Base-by-base conservation (phyloP, 1,284 basidiomycete genomes). In the Chalciporus sp. region DNA sequence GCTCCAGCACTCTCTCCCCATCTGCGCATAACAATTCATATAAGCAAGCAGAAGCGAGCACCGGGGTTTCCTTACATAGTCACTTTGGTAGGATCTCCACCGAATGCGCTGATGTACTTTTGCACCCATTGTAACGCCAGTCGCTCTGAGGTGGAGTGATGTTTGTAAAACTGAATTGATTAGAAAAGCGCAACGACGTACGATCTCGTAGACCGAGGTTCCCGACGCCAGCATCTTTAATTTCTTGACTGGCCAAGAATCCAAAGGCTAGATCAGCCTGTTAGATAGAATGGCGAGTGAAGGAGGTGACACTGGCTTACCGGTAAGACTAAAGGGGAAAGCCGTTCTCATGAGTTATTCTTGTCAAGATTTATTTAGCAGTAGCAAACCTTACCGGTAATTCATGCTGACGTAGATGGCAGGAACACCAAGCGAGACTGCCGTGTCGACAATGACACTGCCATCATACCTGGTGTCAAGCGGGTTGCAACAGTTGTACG, bases 121-220 rank as follows among this genome's bases (percentile, higher is more conserved):
- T 80, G 75, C 0, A 83, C 68, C 81, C 80, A 82, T 49, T 70
- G 53, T 7, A 84, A 62, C 0, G 77, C 80, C 2, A 72, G 54
- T n/a, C 67, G 64, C 57, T 76, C 74, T 76, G 49, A 29, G n/a
- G 14, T 23, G 1, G 27, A 31, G 40, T 19, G 10, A 35, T 39
- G 37, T 5, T 6, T 11, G 14, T 5, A 26, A 19, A 16, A 51
- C 27, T 2, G 31, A 17, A 17, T 17, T 7, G 11, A 17, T 9
- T 7, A 23, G 23, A 23, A 33, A 28, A 12, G 16, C 9, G n/a
- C 11, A 12, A 12, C 42, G 3, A 70, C 79, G 60, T 57, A 82
- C 81, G 80, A 59, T 83, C 80, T 49, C 74, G 75, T 3, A 84
- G 65, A 5, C 84, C 84, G 1, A 82, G 63, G 60, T 85, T 85